These are phyloP conservation scores for Boletus fagicola DNA, from an alignment of 768 basidiomycete genomes.

Conservation along the genomic window DNA sequence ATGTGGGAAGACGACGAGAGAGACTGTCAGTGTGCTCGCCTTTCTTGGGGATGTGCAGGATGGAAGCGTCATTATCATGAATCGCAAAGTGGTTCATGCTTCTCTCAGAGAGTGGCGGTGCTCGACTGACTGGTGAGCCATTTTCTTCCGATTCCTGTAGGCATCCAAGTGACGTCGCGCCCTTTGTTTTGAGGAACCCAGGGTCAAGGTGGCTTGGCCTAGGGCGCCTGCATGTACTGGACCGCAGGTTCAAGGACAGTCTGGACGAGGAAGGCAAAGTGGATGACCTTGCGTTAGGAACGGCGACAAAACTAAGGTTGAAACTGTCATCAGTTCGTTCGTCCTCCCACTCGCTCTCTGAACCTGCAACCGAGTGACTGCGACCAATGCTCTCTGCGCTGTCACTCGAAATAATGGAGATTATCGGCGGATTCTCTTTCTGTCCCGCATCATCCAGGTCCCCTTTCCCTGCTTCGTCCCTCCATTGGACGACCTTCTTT, in stretches of 20 bases:
- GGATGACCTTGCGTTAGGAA: constrained; percentile 18
- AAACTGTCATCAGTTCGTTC: constrained; percentile 81
- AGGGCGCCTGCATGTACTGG: constrained; percentile 41
- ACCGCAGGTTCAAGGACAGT: constrained; percentile 14
- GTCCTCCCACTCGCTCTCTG: constrained; percentile 90
- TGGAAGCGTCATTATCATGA: constrained; percentile 22
- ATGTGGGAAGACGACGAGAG: constrained; percentile 46
- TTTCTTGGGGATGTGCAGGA: constrained; percentile 36
- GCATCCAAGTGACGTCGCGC: constrained; percentile 52
- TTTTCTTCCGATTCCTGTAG: constrained; percentile 74
- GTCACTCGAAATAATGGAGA: constrained; percentile 38
- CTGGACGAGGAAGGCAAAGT: constrained; percentile 39
- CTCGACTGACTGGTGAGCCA: constrained; percentile 31
- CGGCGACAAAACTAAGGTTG: constrained; percentile 49
- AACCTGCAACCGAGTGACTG: constrained; percentile 51
- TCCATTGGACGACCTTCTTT: constrained; percentile 83
- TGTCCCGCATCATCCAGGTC: constrained; percentile 63
- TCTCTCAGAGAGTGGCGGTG: constrained; percentile 58
- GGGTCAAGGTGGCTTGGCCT: constrained; percentile 69
- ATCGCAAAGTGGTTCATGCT: constrained; percentile 52
- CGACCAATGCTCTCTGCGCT: constrained; percentile 32
- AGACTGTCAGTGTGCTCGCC: constrained; percentile 42
- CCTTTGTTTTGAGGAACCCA: constrained; percentile 59
- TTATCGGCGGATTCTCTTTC: constrained; percentile 22
- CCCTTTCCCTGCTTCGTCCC: constrained; percentile 82